Base-by-base conservation (phyloP, 2,329 filamentous ascomycete genomes). In the Didymella arachidicola region DNA sequence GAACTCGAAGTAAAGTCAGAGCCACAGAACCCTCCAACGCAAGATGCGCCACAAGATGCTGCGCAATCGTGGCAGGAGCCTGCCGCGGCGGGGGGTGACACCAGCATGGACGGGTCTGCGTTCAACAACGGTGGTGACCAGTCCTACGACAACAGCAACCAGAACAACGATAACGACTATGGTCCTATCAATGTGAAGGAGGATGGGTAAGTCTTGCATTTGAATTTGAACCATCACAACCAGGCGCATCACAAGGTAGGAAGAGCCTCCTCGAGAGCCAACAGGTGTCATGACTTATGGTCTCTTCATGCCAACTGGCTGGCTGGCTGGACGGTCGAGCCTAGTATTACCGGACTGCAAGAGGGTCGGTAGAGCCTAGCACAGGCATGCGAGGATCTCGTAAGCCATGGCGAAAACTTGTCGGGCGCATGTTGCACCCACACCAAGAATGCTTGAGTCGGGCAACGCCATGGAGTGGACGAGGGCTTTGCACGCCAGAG, bases 151-250 rank as follows among this genome's bases (percentile, higher is more conserved):
- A 71, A 71, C 47, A 71, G 71, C 47, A 68, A 62, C 43, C 67
- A 68, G 11, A 67, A 72, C 43, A 72, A 74, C 30, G 75, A 80
- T 30, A 78, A 80, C 48, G 77, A 81, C 54, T 79, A 81, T 60
- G 78, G 78, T 32, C 79, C 79, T 60, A 87, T 90, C 61, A 89
- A 88, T 60, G 91, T 93, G 57, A 96, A 96, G 79, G 92, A 96
- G 86, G 92, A 96, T 75, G 92, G 92, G 92, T 96, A 88, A 93
- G 92, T 78, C 39, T 34, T 57, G 53, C 49, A 61, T 57, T 62
- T 49, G 60, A 51, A 42, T 27, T 59, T 59, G 62, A 29, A 41
- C 60, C 29, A 34, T 54, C 51, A 53, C 42, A 34, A 62, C 41
- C 50, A 65, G 64, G 65, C 65, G 68, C 65, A 67, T 69, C 65